Evolutionary conservation across 495 filamentous ascomycete species (phyloP), one percentile per base, ranked within the genome.

Genomic region (Letharia lupina): DNA sequence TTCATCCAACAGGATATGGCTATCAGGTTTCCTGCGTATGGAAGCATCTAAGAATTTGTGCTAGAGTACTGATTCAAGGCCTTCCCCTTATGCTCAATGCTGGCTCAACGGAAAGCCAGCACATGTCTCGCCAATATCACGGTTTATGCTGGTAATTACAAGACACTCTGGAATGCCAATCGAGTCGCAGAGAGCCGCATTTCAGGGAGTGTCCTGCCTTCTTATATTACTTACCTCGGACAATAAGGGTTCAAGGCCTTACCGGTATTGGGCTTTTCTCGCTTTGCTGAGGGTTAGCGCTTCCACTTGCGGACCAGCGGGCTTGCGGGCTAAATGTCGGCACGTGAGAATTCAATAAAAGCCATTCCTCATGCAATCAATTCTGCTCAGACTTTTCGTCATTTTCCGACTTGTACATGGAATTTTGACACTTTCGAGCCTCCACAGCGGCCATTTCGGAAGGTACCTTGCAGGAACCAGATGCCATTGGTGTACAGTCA

Each of bases 291-390:
- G 18, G 42, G n/a, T 35, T 20, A 58, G 31, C 16, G 20, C 50
- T 42, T 41, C 54, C 31, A 50, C 40, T 59, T 37, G 31, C 56
- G 63, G 63, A 54, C 50, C 50, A 35, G 52, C 52, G 31, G 28
- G 52, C 31, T 56, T 56, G 4, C 12, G 52, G 52, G 11, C 28
- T 37, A 37, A 47, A 57, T 37, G 37, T 57, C 54, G 33, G 54
- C 31, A 57, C 33, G 44, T 4, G 37, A 39, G 8, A 39, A 39
- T 39, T 39, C 37, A 39, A 8, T 39, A 39, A 28, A 28, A 28
- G 37, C 37, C 37, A 39, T 39, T 4, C 37, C 23, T 28, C 23
- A 28, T 28, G 23, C 23, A 28, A 28, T 28, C 23, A 28, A 28
- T 28, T 28, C 23, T 35, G 6, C 16, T 0, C n/a, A 50, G 47